phyloP scores from a whole-genome alignment of 345 rosid genomes.

The Jatropha curcas region DNA sequence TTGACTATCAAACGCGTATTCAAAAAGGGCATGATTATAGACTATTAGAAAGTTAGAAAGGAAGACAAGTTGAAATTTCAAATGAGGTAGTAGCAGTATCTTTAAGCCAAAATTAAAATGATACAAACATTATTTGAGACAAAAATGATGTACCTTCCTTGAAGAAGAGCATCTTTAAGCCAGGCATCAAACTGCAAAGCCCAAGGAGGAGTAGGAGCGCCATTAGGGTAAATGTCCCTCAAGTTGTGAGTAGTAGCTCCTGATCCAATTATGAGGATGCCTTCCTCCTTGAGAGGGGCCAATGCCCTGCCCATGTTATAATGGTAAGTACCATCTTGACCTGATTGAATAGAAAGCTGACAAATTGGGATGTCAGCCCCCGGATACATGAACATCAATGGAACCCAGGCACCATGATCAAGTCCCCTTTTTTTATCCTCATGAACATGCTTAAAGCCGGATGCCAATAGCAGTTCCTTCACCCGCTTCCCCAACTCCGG shows the following conservation, averaged over 20 bases:
- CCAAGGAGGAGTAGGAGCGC: constrained; percentile 51
- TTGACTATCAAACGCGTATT: too few relatives aligned
- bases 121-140: not conserved
- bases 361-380: constrained; percentile 81
- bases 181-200: constrained; percentile 78
- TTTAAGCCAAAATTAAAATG: not conserved
- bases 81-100: too few relatives aligned
- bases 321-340: constrained; percentile 57
- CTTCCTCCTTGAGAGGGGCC: constrained; percentile 79
- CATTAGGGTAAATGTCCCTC: constrained; percentile 35
- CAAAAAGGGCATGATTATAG: too few relatives aligned
- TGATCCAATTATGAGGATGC: constrained; percentile 82
- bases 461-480: constrained; percentile 57
- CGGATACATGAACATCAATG: constrained; percentile 91
- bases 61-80: too few relatives aligned
- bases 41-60: too few relatives aligned
- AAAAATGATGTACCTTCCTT: constrained; percentile 71
- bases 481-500: constrained; percentile 75
- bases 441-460: constrained; percentile 54
- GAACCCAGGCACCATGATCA: constrained; percentile 98
- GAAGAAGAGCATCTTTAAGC: constrained; percentile 74
- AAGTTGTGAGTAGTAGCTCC: constrained; percentile 82
- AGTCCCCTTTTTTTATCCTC: constrained; percentile 75
- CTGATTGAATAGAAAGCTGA: constrained; percentile 78
- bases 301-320: constrained; percentile 89